A percentile compares a stretch with the other conserved stretches of the same genome.
Conservation (phyloP, 345 rosid genomes). For the Hevea brasiliensis region DNA sequence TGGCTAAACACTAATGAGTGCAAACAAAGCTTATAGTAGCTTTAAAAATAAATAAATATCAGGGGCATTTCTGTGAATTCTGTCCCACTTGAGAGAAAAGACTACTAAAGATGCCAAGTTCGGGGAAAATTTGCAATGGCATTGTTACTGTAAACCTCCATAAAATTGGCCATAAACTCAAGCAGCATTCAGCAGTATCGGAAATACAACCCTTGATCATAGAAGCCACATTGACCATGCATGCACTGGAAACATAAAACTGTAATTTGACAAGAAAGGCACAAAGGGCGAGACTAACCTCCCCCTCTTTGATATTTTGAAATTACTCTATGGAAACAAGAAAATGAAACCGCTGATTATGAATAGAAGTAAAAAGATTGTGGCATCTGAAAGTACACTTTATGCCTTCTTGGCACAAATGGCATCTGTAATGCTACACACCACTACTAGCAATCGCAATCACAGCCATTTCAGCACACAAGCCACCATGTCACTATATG, state of each 20-base stretch:
- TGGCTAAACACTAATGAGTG: not conserved
- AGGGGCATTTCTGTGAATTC: not conserved
- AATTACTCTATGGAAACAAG: no score
- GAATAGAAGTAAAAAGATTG: not conserved
- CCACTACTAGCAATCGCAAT: not conserved
- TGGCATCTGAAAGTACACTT: not conserved
- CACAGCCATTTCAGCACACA: not conserved
- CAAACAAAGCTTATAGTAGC: not conserved
- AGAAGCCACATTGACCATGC: no score
- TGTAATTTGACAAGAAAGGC: not conserved
- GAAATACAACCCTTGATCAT: not conserved
- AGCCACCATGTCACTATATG: not conserved
- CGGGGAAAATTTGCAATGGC: not conserved
- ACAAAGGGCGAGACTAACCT: not conserved
- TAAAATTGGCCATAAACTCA: not conserved
- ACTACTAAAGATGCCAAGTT: conserved; percentile 1
- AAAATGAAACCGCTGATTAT: not conserved
- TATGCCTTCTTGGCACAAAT: not conserved
- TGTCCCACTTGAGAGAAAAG: not conserved
- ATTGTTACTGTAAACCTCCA: not conserved
- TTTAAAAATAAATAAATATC: not conserved
- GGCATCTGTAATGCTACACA: not conserved
- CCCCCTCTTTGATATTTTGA: not conserved
- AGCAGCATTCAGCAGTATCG: not conserved
- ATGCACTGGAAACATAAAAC: not conserved